These are phyloP conservation scores for Lyophyllum semitale DNA, from an alignment of 768 basidiomycete species.

Conservation along the genomic window DNA sequence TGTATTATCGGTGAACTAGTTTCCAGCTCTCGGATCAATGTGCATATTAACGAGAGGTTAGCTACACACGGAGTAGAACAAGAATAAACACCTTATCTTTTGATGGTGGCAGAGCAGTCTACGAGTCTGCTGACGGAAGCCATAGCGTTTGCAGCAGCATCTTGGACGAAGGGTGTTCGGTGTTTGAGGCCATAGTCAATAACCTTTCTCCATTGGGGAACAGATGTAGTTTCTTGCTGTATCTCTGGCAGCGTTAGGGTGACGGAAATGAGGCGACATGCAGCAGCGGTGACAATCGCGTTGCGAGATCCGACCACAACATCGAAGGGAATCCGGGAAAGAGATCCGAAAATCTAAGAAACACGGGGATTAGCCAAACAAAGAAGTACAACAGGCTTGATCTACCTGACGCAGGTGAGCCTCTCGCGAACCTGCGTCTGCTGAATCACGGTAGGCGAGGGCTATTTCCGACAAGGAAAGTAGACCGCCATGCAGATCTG, in stretches of 20 bases:
- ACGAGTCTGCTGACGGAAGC: conserved; percentile 66
- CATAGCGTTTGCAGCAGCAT: conserved; percentile 74
- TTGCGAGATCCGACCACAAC: conserved; percentile 66
- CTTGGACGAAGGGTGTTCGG: conserved; percentile 63
- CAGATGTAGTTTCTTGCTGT: conserved; percentile 38
- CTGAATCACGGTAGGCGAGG: conserved; percentile 45
- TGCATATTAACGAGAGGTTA: conserved; percentile 26
- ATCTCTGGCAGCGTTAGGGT: conserved; percentile 63
- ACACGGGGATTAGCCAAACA: not conserved
- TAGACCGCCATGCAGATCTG: conserved; percentile 83
- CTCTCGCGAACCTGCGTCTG: conserved; percentile 32
- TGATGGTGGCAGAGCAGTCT: conserved; percentile 63
- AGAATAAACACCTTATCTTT: conserved; percentile 64
- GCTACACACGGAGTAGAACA: conserved; percentile 11
- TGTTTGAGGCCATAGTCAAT: conserved; percentile 76
- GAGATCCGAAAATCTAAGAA: conserved; percentile 63
- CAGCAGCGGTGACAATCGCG: conserved; percentile 69
- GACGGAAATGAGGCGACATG: conserved; percentile 69
- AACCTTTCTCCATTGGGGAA: conserved; percentile 67
- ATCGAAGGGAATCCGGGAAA: conserved; percentile 59
- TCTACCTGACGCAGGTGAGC: conserved; percentile 49
- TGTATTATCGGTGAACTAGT: conserved; percentile 55
- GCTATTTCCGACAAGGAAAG: conserved; percentile 75
- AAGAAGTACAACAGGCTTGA: not conserved
- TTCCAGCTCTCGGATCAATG: conserved; percentile 65